These are phyloP conservation scores for Boechera divaricarpa DNA, from an alignment of 345 rosid genomes.

Conservation along the genomic window DNA sequence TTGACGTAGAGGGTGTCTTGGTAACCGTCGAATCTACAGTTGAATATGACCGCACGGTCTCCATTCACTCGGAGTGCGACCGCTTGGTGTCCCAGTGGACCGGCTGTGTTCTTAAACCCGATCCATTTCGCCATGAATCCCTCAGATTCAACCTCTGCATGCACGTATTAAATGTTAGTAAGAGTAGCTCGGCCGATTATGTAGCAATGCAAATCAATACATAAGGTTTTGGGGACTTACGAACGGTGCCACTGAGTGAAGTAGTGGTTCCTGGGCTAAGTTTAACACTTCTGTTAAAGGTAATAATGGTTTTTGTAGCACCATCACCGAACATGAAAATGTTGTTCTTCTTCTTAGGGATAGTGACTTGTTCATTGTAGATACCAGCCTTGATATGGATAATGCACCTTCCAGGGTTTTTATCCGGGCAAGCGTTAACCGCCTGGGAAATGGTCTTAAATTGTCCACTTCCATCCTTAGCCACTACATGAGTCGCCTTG, in stretches of 20 bases:
- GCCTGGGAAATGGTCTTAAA: conserved; percentile 63
- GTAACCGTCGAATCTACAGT: conserved; percentile 68
- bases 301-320: conserved; percentile 61
- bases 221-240: conserved; percentile 38
- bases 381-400: conserved; percentile 70
- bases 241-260: conserved; percentile 53
- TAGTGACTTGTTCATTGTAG: conserved; percentile 52
- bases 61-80: conserved; percentile 70
- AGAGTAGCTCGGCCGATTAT: background rate
- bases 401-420: conserved; percentile 54
- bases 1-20: conserved; percentile 75
- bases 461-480: conserved; percentile 79
- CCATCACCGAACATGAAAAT: conserved; percentile 80
- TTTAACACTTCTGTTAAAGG: conserved; percentile 51
- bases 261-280: conserved; percentile 52
- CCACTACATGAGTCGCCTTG: conserved; percentile 67
- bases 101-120: conserved; percentile 75
- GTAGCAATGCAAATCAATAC: background rate
- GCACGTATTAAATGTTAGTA: background rate
- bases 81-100: conserved; percentile 66
- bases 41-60: conserved; percentile 58
- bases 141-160: conserved; percentile 61
- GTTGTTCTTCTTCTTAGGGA: conserved; percentile 56
- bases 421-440: conserved; percentile 47
- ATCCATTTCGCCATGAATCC: conserved; percentile 69